phyloP scores from a whole-genome alignment of 331 rosid species.

The Acacia concinna region DNA sequence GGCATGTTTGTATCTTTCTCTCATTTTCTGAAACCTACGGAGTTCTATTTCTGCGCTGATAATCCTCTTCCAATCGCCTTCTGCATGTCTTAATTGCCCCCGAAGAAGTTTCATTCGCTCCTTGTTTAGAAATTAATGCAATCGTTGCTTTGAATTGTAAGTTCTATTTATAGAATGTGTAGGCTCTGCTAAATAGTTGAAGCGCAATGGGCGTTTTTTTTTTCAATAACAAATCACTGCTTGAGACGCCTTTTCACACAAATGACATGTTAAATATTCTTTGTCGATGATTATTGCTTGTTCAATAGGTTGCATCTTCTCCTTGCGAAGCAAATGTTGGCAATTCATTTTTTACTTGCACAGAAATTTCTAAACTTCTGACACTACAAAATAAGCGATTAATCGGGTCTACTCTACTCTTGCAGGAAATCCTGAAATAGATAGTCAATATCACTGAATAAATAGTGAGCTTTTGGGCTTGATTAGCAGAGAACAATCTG shows the following conservation, averaged over 20 bases:
- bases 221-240: background rate
- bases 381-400: background rate
- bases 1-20: constrained; percentile 30
- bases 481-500: background rate
- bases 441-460: constrained; percentile 5
- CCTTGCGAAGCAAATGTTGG: constrained; percentile 1
- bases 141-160: constrained; percentile 13
- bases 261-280: background rate
- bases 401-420: background rate
- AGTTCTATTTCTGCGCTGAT: constrained; percentile 1
- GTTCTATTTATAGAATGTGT: constrained; percentile 11
- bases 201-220: background rate
- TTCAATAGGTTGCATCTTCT: background rate
- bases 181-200: background rate
- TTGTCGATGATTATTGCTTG: background rate
- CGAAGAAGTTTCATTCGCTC: background rate
- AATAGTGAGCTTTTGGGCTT: constrained; percentile 10
- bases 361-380: background rate
- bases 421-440: background rate
- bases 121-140: background rate
- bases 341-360: constrained; percentile 20
- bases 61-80: constrained; percentile 26
- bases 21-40: background rate
- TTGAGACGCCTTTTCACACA: background rate
- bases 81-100: constrained; percentile 27